Evolutionary conservation across 345 rosid species (phyloP).

Genomic region (Populus alba): DNA sequence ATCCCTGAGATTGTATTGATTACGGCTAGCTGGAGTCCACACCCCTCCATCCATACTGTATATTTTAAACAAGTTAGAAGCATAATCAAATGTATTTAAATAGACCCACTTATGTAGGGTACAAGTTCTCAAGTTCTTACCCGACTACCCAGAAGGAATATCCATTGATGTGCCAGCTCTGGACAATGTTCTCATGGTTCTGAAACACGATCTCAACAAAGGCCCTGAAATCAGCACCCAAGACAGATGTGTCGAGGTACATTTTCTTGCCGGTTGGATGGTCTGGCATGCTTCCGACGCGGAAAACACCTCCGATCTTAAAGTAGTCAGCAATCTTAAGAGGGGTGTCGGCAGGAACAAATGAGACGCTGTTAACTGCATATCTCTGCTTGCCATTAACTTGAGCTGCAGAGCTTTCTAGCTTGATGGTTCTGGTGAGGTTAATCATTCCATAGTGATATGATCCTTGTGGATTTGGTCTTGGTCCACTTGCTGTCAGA

Average conservation of each 20-base stretch:
- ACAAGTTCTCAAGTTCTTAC: conserved; percentile 35
- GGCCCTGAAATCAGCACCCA: conserved; percentile 59
- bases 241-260: conserved; percentile 65
- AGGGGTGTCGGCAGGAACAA: conserved; percentile 66
- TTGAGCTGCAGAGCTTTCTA: conserved; percentile 56
- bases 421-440: conserved; percentile 52
- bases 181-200: conserved; percentile 68
- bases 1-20: conserved; percentile 69
- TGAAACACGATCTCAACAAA: conserved; percentile 77
- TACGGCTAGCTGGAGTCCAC: conserved; percentile 62
- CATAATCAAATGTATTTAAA: not conserved
- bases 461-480: conserved; percentile 97
- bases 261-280: conserved; percentile 36
- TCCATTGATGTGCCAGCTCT: conserved; percentile 84
- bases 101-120: not conserved
- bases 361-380: conserved; percentile 75
- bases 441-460: conserved; percentile 80
- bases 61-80: not conserved
- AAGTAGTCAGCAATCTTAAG: conserved; percentile 82
- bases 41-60: conserved; percentile 74
- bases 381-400: conserved; percentile 72
- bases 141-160: conserved; percentile 85
- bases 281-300: conserved; percentile 60
- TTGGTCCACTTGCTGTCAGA: conserved; percentile 86
- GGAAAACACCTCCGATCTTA: conserved; percentile 64